Evolutionary conservation across 345 rosid genomes (phyloP).

Genomic region (Lagerstroemia speciosa): DNA sequence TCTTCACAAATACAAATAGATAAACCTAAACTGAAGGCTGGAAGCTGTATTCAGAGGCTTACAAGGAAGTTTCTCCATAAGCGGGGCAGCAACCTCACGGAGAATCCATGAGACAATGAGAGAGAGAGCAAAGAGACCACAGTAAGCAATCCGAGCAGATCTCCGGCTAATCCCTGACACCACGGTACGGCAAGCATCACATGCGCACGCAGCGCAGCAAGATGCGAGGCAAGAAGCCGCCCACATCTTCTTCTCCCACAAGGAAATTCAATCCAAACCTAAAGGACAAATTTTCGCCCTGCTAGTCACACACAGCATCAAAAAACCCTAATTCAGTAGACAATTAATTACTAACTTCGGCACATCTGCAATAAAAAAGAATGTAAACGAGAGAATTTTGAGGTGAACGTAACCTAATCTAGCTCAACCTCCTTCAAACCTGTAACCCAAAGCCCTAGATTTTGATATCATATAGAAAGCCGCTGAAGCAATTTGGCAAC

Average conservation of each 20-base stretch:
- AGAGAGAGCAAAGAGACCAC: slow-evolving; percentile 94
- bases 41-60: slow-evolving; percentile 20
- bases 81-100: slow-evolving; percentile 96
- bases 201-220: slow-evolving; percentile 96
- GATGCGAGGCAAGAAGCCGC: slow-evolving; percentile 99
- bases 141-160: slow-evolving; percentile 95
- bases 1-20: background rate
- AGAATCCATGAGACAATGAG: slow-evolving; percentile 90
- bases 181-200: slow-evolving; percentile 86
- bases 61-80: slow-evolving; percentile 98
- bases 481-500: background rate
- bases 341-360: background rate
- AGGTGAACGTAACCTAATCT: background rate
- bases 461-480: background rate
- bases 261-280: slow-evolving; percentile 6
- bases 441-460: background rate
- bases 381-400: background rate
- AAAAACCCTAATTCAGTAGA: background rate
- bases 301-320: background rate
- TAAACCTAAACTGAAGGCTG: background rate
- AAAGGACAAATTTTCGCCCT: background rate
- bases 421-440: background rate
- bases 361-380: background rate
- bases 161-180: slow-evolving; percentile 87
- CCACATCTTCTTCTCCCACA: slow-evolving; percentile 51